A percentile compares a stretch with the other conserved stretches of the same genome.
Conservation (phyloP, 2,329 filamentous ascomycete species). For the Dothistroma septosporum region DNA sequence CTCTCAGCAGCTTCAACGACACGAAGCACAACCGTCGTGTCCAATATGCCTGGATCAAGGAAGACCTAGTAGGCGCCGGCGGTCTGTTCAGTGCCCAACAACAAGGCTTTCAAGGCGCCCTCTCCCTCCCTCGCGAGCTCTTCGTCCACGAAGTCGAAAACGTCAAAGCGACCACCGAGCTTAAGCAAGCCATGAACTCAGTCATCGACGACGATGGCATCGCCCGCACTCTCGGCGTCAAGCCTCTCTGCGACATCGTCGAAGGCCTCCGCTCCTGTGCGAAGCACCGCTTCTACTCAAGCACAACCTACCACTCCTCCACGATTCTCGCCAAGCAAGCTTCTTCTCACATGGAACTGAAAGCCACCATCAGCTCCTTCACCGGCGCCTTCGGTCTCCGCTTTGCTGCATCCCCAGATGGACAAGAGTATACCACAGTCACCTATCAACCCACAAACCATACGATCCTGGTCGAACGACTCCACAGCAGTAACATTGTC, state of each 20-base stretch:
- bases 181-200: constrained; percentile 23
- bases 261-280: constrained; percentile 35
- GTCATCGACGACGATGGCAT: constrained; percentile 34
- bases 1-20: constrained; percentile 46
- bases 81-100: constrained; percentile 40
- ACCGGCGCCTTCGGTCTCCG: constrained; percentile 42
- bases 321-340: constrained; percentile 31
- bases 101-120: constrained; percentile 44
- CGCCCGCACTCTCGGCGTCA: constrained; percentile 44
- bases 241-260: constrained; percentile 44
- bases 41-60: constrained; percentile 46
- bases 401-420: constrained; percentile 42
- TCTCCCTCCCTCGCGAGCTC: constrained; percentile 44
- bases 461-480: constrained; percentile 45
- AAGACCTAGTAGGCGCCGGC: constrained; percentile 39
- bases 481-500: constrained; percentile 40
- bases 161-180: constrained; percentile 33
- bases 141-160: constrained; percentile 44
- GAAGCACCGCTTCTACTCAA: constrained; percentile 24
- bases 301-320: constrained; percentile 27
- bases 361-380: constrained; percentile 36
- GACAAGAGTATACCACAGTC: constrained; percentile 44
- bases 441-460: constrained; percentile 45
- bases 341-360: constrained; percentile 41
- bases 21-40: constrained; percentile 47